Evolutionary conservation across 176 grass and related monocot genomes (phyloP).

Genomic region (Panicum miliaceum): DNA sequence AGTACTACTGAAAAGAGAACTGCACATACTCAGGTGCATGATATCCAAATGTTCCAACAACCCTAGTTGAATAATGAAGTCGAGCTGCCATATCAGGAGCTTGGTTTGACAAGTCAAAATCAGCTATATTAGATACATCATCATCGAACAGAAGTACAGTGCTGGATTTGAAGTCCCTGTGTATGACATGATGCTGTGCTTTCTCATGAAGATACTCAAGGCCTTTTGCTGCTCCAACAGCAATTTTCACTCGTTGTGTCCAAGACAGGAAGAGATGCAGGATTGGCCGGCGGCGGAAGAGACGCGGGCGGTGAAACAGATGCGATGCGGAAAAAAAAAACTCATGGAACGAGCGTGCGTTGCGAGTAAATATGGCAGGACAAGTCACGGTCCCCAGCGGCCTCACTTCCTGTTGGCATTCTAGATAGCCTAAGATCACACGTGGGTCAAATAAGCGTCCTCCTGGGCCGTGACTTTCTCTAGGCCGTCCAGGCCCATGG

Average conservation of each 20-base stretch:
- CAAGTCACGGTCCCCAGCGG: too few relatives aligned
- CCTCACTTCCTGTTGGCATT: too few relatives aligned
- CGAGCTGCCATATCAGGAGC: slow-evolving; percentile 62
- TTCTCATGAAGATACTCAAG: slow-evolving; percentile 65
- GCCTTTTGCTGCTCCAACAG: slow-evolving; percentile 65
- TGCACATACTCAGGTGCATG: slow-evolving; percentile 62
- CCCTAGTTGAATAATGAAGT: slow-evolving; percentile 58
- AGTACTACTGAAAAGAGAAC: neutral
- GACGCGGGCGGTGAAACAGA: too few relatives aligned
- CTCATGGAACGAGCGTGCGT: too few relatives aligned
- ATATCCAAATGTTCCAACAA: slow-evolving; percentile 70
- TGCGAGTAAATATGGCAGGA: too few relatives aligned
- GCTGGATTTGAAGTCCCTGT: slow-evolving; percentile 64
- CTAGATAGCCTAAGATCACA: too few relatives aligned
- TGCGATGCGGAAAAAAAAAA: too few relatives aligned
- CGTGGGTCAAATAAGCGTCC: too few relatives aligned
- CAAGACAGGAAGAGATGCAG: slow-evolving; percentile 57
- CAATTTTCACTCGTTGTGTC: slow-evolving; percentile 59
- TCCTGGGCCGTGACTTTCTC: too few relatives aligned
- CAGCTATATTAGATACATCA: slow-evolving; percentile 57
- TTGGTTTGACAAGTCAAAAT: slow-evolving; percentile 68
- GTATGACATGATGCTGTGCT: slow-evolving; percentile 56
- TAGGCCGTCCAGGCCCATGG: too few relatives aligned
- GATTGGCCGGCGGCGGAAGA: too few relatives aligned
- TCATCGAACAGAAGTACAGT: slow-evolving; percentile 65